phyloP scores from a whole-genome alignment of 257 asterid species.

The Catharanthus roseus region DNA sequence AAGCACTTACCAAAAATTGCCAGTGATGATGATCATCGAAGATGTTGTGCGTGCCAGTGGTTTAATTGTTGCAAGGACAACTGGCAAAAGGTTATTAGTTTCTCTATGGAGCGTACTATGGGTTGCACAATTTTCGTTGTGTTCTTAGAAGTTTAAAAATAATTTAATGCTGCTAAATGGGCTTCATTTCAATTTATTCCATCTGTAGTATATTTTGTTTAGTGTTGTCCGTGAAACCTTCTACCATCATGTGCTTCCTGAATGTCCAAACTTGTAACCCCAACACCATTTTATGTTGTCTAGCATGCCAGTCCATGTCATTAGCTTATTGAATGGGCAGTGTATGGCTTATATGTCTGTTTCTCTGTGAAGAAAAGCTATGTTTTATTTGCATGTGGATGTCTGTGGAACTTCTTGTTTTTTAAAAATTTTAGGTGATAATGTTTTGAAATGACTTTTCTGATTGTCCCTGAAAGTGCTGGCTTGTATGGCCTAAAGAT shows the following conservation, averaged over 20 bases:
- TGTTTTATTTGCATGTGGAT: not conserved
- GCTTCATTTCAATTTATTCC: not conserved
- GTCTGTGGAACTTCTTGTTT: not conserved
- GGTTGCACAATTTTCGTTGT: not conserved
- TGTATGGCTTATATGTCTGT: not conserved
- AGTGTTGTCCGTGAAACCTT: not conserved
- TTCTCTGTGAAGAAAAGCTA: not conserved
- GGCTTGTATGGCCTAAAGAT: not conserved
- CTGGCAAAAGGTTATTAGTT: constrained; percentile 82
- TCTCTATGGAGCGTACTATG: constrained; percentile 16
- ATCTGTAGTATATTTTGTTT: not conserved
- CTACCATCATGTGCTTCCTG: not conserved
- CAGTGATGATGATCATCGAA: constrained; percentile 32
- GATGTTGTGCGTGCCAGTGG: constrained; percentile 68
- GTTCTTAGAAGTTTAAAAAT: not conserved
- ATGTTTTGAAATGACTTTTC: not conserved
- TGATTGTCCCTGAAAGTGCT: not conserved
- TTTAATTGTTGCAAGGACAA: constrained; percentile 81
- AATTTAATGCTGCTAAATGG: not conserved
- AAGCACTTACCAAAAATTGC: constrained; percentile 63
- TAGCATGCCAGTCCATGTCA: not conserved
- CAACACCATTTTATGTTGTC: not conserved
- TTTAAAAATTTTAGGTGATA: not conserved
- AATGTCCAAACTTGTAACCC: not conserved
- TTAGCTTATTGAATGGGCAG: not conserved